Percentiles rank a stretch among this genome's conserved stretches.
phyloP scores from a whole-genome alignment of 345 rosid genomes.

The Arabidopsis thaliana region TAIR10.1 NC_003076.8:687501-688000 shows the following conservation, averaged over 20 bases:
- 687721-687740: constrained; percentile 87
- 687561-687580: constrained; percentile 38
- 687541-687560: neutral
- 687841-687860: constrained; percentile 94
- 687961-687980: constrained; percentile 1
- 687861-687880: constrained; percentile 85
- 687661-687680: constrained; percentile 89
- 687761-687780: constrained; percentile 23
- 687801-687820: constrained; percentile 91
- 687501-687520: constrained; percentile 32
- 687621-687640: constrained; percentile 89
- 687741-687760: constrained; percentile 39
- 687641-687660: constrained; percentile 76
- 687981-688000: constrained; percentile 5
- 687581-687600: constrained; percentile 95
- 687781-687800: constrained; percentile 32
- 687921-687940: constrained; percentile 16
- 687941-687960: constrained; percentile 38
- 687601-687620: constrained; percentile 85
- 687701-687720: constrained; percentile 92
- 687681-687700: constrained; percentile 94
- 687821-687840: constrained; percentile 95
- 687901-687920: constrained; percentile 73
- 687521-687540: constrained; percentile 30
- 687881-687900: constrained; percentile 79